phyloP scores from a whole-genome alignment of 331 rosid species.

The Malus hybrid region DNA sequence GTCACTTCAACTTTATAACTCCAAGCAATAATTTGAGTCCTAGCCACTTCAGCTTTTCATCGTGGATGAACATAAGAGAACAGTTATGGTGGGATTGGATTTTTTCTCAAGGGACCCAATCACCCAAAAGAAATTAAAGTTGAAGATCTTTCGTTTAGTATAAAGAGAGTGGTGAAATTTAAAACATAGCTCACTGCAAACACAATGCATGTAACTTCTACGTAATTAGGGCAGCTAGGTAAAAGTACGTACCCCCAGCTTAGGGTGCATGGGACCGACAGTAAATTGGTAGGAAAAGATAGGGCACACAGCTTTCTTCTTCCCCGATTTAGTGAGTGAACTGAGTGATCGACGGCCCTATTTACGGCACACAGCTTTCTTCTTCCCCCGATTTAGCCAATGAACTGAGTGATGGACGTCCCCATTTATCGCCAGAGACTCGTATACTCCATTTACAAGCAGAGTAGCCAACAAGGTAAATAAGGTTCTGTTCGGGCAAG shows the following conservation, averaged over 20 bases:
- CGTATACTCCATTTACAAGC: not conserved
- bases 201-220: no score
- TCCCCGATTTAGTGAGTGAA: no score
- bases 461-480: not conserved
- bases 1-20: not conserved
- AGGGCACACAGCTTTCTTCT: no score
- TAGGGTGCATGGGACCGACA: not conserved
- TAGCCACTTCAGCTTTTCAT: not conserved
- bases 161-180: no score
- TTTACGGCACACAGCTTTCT: not conserved
- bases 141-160: no score
- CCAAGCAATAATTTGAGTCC: not conserved
- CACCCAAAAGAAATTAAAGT: no score
- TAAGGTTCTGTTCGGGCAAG: not conserved
- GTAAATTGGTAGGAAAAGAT: no score
- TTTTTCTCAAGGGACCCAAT: not conserved
- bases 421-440: not conserved
- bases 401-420: not conserved
- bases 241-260: no score
- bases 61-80: not conserved
- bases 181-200: no score
- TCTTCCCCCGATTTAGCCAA: not conserved
- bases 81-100: not conserved
- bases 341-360: no score
- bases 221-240: no score